Evolutionary conservation across 106 monocot species (phyloP), one percentile per base, ranked within the genome.

Genomic region (Acorus gramineus): DNA sequence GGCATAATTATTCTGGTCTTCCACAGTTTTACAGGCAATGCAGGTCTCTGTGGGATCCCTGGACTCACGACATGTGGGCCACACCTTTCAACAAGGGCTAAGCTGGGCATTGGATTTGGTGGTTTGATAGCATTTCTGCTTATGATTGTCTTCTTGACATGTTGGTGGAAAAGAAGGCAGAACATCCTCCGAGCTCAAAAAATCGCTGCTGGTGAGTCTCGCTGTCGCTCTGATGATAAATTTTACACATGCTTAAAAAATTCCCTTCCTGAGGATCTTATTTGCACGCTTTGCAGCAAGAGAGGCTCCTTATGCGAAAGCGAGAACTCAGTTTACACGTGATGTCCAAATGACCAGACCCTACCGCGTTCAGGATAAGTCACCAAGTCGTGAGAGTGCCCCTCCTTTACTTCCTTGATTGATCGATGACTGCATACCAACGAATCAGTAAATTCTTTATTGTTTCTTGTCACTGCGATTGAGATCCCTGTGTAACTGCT

Each of bases 141-240:
- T 5, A 5, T 91, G 4, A 52, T 77, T 9, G 54, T 77, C 49
- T 85, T 75, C 52, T 44, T 65, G 6, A 73, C 68, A 14, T 91
- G 87, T 71, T 98, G 96, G 96, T 91, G 85, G 83, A 98, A 98
- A 65, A 68, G 96, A 77, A 80, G 91, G 61, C 82, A 85, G 61
- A 98, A 91, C 71, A 91, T 91, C 47, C 80, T 83, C 7, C 85
- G 91, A 11, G 73, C 83, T 2, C 87, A 91, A 57, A 85, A 81
- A 65, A 76, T 98, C 45, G 68, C 85, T 56, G 79, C 85, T 42
- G 76, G 94, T 94, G 28, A 28, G 28, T 28, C 28, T 28, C 28
- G 28, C 28, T 28, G 28, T 28, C 1, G 28, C 28, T 28, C 28
- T 28, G 28, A 28, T 28, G 28, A 28, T 28, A 28, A 28, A 28